Base-by-base conservation (phyloP, 331 rosid genomes). In the Rhamnella rubrinervis region DNA sequence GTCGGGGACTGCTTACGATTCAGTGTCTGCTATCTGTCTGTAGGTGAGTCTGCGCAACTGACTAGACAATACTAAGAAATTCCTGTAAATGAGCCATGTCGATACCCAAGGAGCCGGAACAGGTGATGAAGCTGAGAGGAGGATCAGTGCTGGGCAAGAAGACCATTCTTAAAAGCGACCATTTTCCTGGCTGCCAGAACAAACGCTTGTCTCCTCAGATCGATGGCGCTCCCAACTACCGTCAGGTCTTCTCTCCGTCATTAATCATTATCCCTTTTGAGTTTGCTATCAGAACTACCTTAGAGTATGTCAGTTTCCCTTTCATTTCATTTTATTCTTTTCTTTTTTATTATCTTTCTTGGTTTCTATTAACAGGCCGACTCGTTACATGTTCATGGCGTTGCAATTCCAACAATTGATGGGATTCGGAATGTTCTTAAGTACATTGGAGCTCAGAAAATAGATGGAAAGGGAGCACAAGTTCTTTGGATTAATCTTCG, bases 181-280 rank as follows among this genome's bases (percentile, higher is more conserved):
- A 92, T 74, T 92, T 92, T 70, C 98, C 98, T 6, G 98, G 98
- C 56, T 92, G 98, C 75, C 98, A 92, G 83, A 89, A 92, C 75
- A 92, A 89, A 69, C 98, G 96, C 46, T 69, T 92, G 70, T 80
- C 81, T 39, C 93, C 98, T 67, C 93, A 88, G 74, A 88, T 92
- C 80, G 96, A 88, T 12, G 98, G 98, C 18, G 98, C 98, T 85
- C 96, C 98, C 28, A 92, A 92, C 81, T 92, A 92, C 68, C 98
- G 96, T 25, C 96, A 88, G 86, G 96, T 86, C 15, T 55, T 35
- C 39, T 37, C 59, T 31, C 21, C 25, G 38, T 55, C 41, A 23
- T 64, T 62, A 49, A 37, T 63, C 53, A 53, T 23, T 12, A 17
- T 53, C 2, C 31, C 12, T 4, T 38, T 26, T 70, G 41, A 31